Conservation (phyloP, 1,139 yeast genomes). For the Pichia sorboxylosa region DNA sequence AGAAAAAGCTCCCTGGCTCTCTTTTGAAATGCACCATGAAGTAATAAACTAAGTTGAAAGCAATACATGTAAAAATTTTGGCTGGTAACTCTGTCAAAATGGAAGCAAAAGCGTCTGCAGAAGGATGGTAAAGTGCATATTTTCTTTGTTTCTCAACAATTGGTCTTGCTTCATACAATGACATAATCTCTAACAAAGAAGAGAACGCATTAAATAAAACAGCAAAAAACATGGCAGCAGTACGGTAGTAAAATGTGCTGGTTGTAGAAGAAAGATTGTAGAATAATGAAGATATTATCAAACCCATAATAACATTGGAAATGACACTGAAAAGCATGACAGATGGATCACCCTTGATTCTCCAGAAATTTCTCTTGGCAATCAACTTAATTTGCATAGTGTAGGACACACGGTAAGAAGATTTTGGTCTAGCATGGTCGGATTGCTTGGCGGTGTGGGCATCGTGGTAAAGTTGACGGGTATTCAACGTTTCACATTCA, state of each 20-base stretch:
- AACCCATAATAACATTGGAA: conserved; percentile 39
- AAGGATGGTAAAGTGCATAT: conserved; percentile 45
- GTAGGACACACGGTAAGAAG: conserved; percentile 37
- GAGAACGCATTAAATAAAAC: conserved; percentile 42
- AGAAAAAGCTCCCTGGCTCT: conserved; percentile 44
- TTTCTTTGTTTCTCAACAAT: conserved; percentile 45
- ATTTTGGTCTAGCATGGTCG: conserved; percentile 24
- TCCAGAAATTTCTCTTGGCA: conserved; percentile 35
- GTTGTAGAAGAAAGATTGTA: conserved; percentile 33
- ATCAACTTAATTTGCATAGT: conserved; percentile 35
- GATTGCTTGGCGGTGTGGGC: conserved; percentile 31
- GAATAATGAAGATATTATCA: conserved; percentile 40
- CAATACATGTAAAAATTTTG: conserved; percentile 31
- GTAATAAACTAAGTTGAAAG: conserved; percentile 35
- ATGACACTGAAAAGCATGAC: conserved; percentile 34
- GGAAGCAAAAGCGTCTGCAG: conserved; percentile 44
- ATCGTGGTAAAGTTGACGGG: conserved; percentile 23
- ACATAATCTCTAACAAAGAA: conserved; percentile 41
- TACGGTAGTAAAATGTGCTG: conserved; percentile 43
- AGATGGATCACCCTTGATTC: conserved; percentile 38
- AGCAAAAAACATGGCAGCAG: conserved; percentile 44
- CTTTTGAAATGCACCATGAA: conserved; percentile 39
- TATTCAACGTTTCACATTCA: conserved; percentile 19
- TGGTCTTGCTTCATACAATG: conserved; percentile 37
- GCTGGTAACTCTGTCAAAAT: conserved; percentile 36